Percentiles rank a stretch among this genome's conserved stretches.
phyloP scores from a whole-genome alignment of 805 yeast genomes.

The Kazachstania africana region DNA sequence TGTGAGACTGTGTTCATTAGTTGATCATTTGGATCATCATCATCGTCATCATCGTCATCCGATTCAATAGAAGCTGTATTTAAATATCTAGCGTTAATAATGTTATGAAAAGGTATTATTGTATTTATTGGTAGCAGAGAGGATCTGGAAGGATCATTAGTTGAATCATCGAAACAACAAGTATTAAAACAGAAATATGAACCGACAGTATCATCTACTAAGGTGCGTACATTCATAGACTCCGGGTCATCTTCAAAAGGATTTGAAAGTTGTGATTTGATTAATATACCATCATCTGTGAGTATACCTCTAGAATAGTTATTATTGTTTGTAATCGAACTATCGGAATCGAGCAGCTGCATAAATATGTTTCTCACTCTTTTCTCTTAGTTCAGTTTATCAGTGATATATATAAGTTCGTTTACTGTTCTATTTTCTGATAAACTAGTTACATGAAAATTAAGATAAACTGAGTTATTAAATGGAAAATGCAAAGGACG shows the following conservation, averaged over 20 bases:
- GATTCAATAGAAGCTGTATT: neutral
- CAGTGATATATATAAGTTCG: too few relatives aligned
- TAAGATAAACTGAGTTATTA: neutral
- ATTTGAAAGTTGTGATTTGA: conserved; percentile 19
- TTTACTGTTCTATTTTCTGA: too few relatives aligned
- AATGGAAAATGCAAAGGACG: neutral
- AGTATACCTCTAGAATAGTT: conserved; percentile 16
- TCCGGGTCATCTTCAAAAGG: too few relatives aligned
- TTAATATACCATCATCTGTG: conserved; percentile 24
- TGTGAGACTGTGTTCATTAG: neutral
- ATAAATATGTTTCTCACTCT: too few relatives aligned
- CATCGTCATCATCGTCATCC: neutral
- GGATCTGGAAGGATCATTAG: conserved; percentile 7
- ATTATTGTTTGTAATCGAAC: neutral
- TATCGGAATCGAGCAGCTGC: neutral
- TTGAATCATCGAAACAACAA: too few relatives aligned
- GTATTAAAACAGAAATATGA: too few relatives aligned
- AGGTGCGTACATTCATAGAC: conserved; percentile 1
- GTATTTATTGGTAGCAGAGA: conserved; percentile 19
- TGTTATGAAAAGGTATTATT: conserved; percentile 24
- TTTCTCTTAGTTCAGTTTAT: too few relatives aligned
- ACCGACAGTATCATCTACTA: conserved; percentile 2
- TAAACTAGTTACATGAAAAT: too few relatives aligned
- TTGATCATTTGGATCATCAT: neutral
- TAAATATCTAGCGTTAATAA: conserved; percentile 17